Conservation (phyloP, 2,329 filamentous ascomycete species). For the Apiospora kogelbergensis region DNA sequence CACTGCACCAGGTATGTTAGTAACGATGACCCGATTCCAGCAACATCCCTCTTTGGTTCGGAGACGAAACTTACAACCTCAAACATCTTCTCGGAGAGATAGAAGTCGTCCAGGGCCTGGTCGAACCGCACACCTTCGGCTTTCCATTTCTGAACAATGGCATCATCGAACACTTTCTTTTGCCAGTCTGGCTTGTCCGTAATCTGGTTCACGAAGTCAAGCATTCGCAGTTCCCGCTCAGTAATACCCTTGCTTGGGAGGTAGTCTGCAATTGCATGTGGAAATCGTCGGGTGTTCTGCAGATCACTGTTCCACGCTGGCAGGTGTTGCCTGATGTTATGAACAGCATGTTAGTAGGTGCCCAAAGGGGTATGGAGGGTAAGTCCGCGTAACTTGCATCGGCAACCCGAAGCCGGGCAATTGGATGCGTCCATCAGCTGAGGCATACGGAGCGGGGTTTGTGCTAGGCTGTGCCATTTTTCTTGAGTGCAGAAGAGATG, state of each 20-base stretch:
- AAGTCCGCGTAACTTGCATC: background rate
- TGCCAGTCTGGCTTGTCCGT: slow-evolving; percentile 40
- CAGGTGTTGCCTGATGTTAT: background rate
- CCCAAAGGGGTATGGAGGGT: background rate
- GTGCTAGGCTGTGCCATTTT: no score
- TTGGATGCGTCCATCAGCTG: background rate
- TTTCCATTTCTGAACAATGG: slow-evolving; percentile 33
- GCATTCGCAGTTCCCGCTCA: background rate
- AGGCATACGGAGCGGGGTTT: background rate
- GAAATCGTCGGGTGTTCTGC: background rate
- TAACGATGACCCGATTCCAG: background rate
- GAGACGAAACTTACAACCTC: background rate
- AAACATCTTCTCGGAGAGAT: background rate
- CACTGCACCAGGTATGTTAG: slow-evolving; percentile 17
- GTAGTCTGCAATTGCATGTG: background rate
- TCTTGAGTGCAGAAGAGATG: background rate
- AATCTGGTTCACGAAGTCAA: slow-evolving; percentile 18
- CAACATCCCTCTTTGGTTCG: no score
- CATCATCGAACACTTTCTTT: slow-evolving; percentile 33
- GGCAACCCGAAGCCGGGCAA: background rate
- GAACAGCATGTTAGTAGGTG: background rate
- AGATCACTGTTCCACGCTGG: background rate
- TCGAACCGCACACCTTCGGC: background rate
- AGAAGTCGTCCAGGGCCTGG: background rate
- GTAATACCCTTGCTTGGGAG: background rate